Conservation (phyloP, 768 basidiomycete species). For the Termitomyces sp. region DNA sequence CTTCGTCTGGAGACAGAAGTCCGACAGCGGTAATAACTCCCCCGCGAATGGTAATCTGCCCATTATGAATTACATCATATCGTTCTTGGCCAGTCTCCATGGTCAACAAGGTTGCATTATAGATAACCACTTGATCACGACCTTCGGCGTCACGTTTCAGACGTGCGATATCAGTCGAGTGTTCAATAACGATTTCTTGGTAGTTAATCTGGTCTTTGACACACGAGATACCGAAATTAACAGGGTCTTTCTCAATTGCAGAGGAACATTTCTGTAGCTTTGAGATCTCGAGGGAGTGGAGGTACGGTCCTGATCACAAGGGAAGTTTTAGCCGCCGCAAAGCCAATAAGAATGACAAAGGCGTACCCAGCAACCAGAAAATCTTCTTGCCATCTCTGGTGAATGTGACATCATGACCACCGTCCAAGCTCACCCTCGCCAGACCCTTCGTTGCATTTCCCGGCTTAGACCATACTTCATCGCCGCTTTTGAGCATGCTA, state of each 20-base stretch:
- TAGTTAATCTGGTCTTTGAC: slow-evolving; percentile 50
- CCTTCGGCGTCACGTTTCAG: slow-evolving; percentile 47
- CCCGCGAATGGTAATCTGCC: slow-evolving; percentile 45
- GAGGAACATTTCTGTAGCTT: slow-evolving; percentile 44
- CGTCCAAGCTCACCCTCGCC: slow-evolving; percentile 62
- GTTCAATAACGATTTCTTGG: slow-evolving; percentile 54
- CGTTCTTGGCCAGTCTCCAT: slow-evolving; percentile 53
- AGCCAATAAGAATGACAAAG: not conserved
- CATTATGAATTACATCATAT: slow-evolving; percentile 47
- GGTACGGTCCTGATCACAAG: slow-evolving; percentile 44
- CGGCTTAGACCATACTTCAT: slow-evolving; percentile 64
- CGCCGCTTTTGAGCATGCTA: slow-evolving; percentile 30
- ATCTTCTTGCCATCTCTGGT: slow-evolving; percentile 58
- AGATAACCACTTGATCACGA: slow-evolving; percentile 41
- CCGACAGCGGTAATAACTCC: slow-evolving; percentile 56
- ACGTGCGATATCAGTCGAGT: slow-evolving; percentile 56
- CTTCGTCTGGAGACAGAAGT: slow-evolving; percentile 18
- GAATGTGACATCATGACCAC: slow-evolving; percentile 66
- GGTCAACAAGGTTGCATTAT: slow-evolving; percentile 66
- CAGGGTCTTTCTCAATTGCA: slow-evolving; percentile 41
- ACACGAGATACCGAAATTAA: slow-evolving; percentile 60
- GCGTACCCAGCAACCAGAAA: slow-evolving; percentile 71
- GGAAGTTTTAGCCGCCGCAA: not conserved
- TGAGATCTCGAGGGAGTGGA: slow-evolving; percentile 57
- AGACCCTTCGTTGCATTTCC: slow-evolving; percentile 59